Base-by-base conservation (phyloP, 2,329 filamentous ascomycete species). In the Aspergillus pseudoglaucus region DNA sequence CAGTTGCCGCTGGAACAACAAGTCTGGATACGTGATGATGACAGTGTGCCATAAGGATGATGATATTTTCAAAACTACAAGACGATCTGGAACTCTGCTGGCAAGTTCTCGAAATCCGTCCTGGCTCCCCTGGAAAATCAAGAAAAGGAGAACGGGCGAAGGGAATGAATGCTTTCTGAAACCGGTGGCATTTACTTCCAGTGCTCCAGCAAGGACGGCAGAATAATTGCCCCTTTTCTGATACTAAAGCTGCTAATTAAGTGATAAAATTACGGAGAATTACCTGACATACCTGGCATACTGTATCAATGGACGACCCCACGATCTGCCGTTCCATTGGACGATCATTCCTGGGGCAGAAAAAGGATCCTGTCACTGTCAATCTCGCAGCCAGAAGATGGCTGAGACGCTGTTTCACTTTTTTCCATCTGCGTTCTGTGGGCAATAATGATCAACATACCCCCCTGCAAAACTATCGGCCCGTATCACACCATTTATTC, bases 281-380 rank as follows among this genome's bases (percentile, higher is more conserved):
- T 30, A 12, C 25, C 25, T 30, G 25, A 30, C 9, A 30, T 30
- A 22, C 22, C 6, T 22, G 22, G 4, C 4, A 22, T 38, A 38
- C 35, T 1, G 17, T 39, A 39, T 20, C 14, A n/a, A 8, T 17
- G 18, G 18, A 12, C 10, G 17, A 39, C 40, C 23, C 43, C 43
- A 18, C 40, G 40, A 45, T 42, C 42, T 44, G 33, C 42, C 17
- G 17, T 50, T 43, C 46, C 47, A 57, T 53, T 57, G 53, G 52
- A 47, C 44, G 48, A 53, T 54, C 52, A 52, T 54, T 47, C 47
- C 51, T 55, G 47, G 51, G 40, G 23, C 18, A 47, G 14, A 10
- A 35, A 35, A 35, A 35, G 33, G 33, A 35, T 39, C 15, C 17
- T 39, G 37, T 39, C 37, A 39, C 37, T 39, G 37, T 39, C 37